Evolutionary conservation across 768 basidiomycete species (phyloP).

Genomic region (Grammothele lineata): DNA sequence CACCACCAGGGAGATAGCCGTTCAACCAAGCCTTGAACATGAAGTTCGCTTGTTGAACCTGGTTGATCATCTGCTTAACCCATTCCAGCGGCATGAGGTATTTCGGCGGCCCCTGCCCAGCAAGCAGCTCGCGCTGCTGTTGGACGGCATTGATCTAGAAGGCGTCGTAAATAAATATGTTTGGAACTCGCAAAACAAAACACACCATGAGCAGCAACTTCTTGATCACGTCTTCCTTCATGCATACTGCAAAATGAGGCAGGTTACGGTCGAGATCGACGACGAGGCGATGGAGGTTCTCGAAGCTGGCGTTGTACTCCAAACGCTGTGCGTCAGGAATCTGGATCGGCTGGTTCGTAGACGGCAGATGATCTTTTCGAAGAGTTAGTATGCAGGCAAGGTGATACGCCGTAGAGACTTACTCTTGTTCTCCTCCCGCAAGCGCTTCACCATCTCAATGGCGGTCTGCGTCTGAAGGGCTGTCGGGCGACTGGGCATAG

Average conservation of each 20-base stretch:
- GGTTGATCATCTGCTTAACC: constrained; percentile 34
- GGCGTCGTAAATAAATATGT: no score
- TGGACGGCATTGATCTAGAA: constrained; percentile 24
- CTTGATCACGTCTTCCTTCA: constrained; percentile 44
- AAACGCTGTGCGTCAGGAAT: constrained; percentile 50
- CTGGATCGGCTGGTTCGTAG: constrained; percentile 30
- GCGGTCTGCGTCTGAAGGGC: constrained; percentile 6
- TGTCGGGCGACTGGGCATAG: not conserved
- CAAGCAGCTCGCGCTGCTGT: constrained; percentile 34
- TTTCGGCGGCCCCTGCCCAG: constrained; percentile 20
- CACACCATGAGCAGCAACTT: constrained; percentile 54
- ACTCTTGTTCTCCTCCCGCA: constrained; percentile 9
- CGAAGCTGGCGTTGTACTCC: constrained; percentile 49
- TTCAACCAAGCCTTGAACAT: constrained; percentile 25
- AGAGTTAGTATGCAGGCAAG: no score
- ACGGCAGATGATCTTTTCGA: no score
- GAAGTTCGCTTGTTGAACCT: constrained; percentile 40
- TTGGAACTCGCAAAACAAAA: no score
- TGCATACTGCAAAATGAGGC: constrained; percentile 42
- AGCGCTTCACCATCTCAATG: constrained; percentile 1
- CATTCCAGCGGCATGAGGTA: constrained; percentile 30
- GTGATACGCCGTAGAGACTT: not conserved
- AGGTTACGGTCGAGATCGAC: constrained; percentile 50
- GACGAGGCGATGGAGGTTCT: constrained; percentile 42
- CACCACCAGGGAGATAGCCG: no score